Evolutionary conservation across 768 basidiomycete species (phyloP).

Genomic region (Clitopilus passeckerianus): DNA sequence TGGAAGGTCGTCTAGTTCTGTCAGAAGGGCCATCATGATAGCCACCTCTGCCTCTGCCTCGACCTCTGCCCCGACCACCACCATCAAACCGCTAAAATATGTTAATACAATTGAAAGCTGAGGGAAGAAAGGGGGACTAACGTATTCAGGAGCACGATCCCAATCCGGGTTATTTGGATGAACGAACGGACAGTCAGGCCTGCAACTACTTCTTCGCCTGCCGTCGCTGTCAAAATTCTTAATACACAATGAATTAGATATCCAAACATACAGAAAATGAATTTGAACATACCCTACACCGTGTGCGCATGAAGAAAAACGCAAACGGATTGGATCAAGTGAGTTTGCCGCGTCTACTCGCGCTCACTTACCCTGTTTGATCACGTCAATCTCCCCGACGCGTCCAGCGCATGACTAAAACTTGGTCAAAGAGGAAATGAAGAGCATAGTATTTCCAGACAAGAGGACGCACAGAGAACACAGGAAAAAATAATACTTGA

Average conservation of each 20-base stretch:
- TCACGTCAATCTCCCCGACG: neutral
- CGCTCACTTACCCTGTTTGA: conserved; percentile 2
- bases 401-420: too few species aligned
- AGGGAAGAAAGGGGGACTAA: neutral
- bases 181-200: conserved; percentile 14
- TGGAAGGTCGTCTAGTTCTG: neutral
- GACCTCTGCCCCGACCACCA: neutral
- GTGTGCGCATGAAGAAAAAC: neutral
- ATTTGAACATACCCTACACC: conserved; percentile 10
- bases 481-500: neutral
- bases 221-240: conserved; percentile 20
- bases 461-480: too few species aligned
- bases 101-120: neutral
- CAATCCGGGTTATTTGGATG: conserved; percentile 20
- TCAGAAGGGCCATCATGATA: conserved; percentile 1
- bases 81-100: neutral
- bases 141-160: conserved; percentile 8
- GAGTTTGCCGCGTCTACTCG: neutral
- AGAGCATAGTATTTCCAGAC: too few species aligned
- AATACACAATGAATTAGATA: neutral
- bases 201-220: conserved; percentile 2
- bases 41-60: neutral
- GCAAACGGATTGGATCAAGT: neutral
- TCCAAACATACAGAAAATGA: neutral
- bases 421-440: too few species aligned